Conservation (phyloP, 169 alveolate genomes). For the Fabrea salina region DNA sequence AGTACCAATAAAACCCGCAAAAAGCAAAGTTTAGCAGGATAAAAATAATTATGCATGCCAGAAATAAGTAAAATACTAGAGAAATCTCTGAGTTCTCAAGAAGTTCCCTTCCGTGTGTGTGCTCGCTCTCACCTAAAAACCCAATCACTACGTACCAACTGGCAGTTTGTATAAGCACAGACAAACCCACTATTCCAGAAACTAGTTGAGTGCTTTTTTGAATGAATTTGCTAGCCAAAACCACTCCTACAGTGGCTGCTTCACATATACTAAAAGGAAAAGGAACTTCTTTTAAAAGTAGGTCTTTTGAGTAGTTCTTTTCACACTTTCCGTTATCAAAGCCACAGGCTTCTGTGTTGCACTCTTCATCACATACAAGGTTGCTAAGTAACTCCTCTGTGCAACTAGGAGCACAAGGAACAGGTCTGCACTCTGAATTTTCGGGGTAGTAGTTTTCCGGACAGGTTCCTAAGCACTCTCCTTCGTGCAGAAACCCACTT, state of each 20-base stretch:
- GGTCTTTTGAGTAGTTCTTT: not conserved
- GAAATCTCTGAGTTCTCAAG: not conserved
- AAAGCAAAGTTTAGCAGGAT: not conserved
- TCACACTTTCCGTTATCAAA: conserved; percentile 23
- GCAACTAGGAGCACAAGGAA: conserved; percentile 3
- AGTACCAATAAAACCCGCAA: not conserved
- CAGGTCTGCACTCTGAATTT: no score
- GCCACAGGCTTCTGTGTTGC: conserved; percentile 4
- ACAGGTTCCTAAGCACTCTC: not conserved
- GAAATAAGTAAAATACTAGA: not conserved
- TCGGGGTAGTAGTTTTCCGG: no score
- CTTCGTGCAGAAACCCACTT: not conserved
- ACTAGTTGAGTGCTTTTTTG: no score
- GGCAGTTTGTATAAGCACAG: no score
- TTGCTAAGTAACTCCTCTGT: not conserved
- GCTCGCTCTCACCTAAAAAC: no score
- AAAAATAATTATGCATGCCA: not conserved
- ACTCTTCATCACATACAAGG: conserved; percentile 9
- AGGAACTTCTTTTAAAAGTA: no score
- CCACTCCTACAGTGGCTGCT: no score
- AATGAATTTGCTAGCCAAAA: no score
- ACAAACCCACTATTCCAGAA: no score
- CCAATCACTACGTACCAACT: no score
- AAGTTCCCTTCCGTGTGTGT: not conserved
- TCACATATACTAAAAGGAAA: no score